phyloP scores from a whole-genome alignment of 1,284 basidiomycete species.

The Bjerkandera adusta region DNA sequence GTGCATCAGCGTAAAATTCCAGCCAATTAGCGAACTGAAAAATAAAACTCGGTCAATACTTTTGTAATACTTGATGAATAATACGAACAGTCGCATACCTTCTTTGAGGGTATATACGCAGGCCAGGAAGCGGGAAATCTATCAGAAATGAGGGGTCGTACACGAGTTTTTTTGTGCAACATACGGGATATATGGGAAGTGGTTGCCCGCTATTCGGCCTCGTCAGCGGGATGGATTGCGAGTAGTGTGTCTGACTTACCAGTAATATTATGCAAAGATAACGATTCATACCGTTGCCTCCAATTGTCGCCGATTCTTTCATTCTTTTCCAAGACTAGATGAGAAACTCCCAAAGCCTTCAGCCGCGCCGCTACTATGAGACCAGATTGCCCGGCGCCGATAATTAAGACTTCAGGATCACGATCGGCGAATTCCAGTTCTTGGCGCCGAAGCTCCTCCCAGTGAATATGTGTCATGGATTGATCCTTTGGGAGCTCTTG shows the following conservation, averaged over 20 bases:
- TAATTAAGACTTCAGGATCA: constrained; percentile 48
- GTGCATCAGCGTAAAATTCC: constrained; percentile 59
- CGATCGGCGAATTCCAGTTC: constrained; percentile 39
- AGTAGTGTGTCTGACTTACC: too few species aligned
- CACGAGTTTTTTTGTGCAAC: too few species aligned
- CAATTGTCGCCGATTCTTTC: constrained; percentile 57
- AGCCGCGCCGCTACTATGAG: constrained; percentile 58
- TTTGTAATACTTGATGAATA: too few species aligned
- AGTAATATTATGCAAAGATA: constrained; percentile 61
- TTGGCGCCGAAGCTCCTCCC: constrained; percentile 36
- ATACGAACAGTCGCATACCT: constrained; percentile 29
- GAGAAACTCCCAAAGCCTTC: constrained; percentile 49
- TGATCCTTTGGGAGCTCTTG: constrained; percentile 42
- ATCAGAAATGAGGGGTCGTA: too few species aligned
- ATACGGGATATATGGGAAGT: too few species aligned
- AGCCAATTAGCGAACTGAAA: constrained; percentile 67
- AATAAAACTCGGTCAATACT: background rate
- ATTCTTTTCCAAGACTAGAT: constrained; percentile 54
- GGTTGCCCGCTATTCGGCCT: too few species aligned
- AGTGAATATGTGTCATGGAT: constrained; percentile 40
- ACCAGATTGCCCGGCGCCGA: constrained; percentile 69
- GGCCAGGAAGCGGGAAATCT: constrained; percentile 69
- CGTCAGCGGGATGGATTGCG: too few species aligned
- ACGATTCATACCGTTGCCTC: constrained; percentile 55
- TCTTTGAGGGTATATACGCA: constrained; percentile 53